Evolutionary conservation across 225 moss, liverwort and hornwort species (phyloP).

Genomic region (Bryoerythrophyllum caledonicum): DNA sequence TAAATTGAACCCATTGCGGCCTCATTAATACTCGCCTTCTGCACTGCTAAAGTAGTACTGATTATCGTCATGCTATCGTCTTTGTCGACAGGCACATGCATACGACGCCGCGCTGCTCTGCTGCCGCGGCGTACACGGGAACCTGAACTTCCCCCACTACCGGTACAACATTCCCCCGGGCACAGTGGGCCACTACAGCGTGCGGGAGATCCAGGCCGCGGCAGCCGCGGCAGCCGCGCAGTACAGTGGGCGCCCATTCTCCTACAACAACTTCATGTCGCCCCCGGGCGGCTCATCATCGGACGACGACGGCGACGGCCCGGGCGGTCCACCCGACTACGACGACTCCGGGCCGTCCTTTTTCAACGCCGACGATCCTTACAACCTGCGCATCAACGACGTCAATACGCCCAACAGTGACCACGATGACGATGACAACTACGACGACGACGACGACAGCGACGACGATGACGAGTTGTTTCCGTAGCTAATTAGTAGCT

Average conservation of each 20-base stretch:
- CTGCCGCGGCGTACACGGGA: slow-evolving; percentile 16
- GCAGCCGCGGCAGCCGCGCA: slow-evolving; percentile 41
- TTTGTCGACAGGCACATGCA: slow-evolving; percentile 38
- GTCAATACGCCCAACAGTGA: neutral
- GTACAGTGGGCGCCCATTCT: slow-evolving; percentile 36
- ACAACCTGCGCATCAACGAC: neutral
- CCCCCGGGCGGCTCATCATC: slow-evolving; percentile 14
- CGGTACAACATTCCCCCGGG: slow-evolving; percentile 15
- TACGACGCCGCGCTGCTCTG: slow-evolving; percentile 53
- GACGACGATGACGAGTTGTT: slow-evolving; percentile 24
- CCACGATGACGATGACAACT: neutral
- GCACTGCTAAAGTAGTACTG: too few relatives aligned
- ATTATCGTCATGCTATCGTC: too few relatives aligned
- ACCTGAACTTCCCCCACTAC: slow-evolving; percentile 39
- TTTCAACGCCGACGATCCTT: slow-evolving; percentile 30
- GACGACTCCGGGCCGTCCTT: neutral
- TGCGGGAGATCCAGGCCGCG: slow-evolving; percentile 42
- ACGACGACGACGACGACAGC: slow-evolving; percentile 8
- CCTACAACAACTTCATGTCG: slow-evolving; percentile 23
- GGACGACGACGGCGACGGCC: slow-evolving; percentile 12
- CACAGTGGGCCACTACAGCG: slow-evolving; percentile 28
- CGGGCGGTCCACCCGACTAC: slow-evolving; percentile 1
- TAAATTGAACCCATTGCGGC: too few relatives aligned
- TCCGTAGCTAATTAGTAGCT: neutral
- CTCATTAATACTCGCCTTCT: too few relatives aligned